A percentile compares a stretch with the other conserved stretches of the same genome.
phyloP scores from a whole-genome alignment of 805 yeast species.

The Metschnikowia anglica region DNA sequence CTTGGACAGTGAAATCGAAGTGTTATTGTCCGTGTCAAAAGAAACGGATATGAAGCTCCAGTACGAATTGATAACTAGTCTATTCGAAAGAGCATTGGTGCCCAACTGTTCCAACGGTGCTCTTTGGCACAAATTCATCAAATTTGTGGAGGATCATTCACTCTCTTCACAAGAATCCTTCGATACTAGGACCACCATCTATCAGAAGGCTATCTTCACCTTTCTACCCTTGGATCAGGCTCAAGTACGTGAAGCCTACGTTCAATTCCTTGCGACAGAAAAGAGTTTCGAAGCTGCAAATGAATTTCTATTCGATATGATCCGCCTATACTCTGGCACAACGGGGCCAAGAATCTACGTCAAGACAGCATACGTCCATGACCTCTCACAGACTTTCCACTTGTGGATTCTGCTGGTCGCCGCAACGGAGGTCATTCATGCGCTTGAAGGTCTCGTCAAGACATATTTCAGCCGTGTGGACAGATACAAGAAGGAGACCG shows the following conservation, averaged over 20 bases:
- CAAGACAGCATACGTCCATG: slow-evolving; percentile 22
- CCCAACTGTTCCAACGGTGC: slow-evolving; percentile 60
- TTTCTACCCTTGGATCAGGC: slow-evolving; percentile 35
- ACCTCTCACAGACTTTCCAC: slow-evolving; percentile 7
- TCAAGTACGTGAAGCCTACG: slow-evolving; percentile 28
- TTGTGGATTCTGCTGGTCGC: slow-evolving; percentile 19
- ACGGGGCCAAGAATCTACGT: slow-evolving; percentile 13
- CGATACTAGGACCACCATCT: slow-evolving; percentile 42
- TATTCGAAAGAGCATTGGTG: slow-evolving; percentile 73
- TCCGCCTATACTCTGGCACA: slow-evolving; percentile 27
- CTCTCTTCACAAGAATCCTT: slow-evolving; percentile 23
- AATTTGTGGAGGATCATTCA: slow-evolving; percentile 43
- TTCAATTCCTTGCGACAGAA: slow-evolving; percentile 22
- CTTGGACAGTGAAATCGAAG: slow-evolving; percentile 49
- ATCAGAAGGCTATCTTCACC: slow-evolving; percentile 49
- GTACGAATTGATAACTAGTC: slow-evolving; percentile 35
- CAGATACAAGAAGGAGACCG: slow-evolving; percentile 14
- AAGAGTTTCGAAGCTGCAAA: slow-evolving; percentile 23
- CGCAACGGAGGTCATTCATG: slow-evolving; percentile 16
- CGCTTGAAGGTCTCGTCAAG: slow-evolving; percentile 22
- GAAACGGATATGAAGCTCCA: slow-evolving; percentile 4
- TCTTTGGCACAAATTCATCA: slow-evolving; percentile 68
- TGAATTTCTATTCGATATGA: slow-evolving; percentile 29
- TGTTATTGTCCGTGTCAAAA: background rate
- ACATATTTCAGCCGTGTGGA: slow-evolving; percentile 23